Evolutionary conservation across 805 yeast species (phyloP).

Genomic region (Suhomyces faveliae): DNA sequence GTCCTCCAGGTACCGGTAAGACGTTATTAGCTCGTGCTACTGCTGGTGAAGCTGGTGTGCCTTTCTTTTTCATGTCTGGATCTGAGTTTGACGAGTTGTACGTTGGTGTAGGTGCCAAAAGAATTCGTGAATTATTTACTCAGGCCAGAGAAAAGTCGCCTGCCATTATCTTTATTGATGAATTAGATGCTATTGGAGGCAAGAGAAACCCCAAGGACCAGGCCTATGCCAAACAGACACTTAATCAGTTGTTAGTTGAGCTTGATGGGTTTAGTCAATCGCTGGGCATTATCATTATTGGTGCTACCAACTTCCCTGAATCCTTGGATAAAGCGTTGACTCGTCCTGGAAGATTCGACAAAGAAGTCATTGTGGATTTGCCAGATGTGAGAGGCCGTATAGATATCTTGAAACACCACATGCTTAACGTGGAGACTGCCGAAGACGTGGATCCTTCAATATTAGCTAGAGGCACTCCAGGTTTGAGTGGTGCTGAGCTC

Average conservation of each 20-base stretch:
- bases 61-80: constrained; percentile 97
- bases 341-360: constrained; percentile 97
- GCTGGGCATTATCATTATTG: constrained; percentile 91
- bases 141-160: constrained; percentile 96
- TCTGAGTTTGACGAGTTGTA: constrained; percentile 97
- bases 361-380: constrained; percentile 88
- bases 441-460: constrained; percentile 83
- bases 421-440: constrained; percentile 85
- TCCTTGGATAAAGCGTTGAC: constrained; percentile 94
- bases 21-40: constrained; percentile 95
- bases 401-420: constrained; percentile 86
- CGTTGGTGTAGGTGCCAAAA: constrained; percentile 98
- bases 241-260: constrained; percentile 93
- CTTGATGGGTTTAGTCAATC: constrained; percentile 93
- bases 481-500: constrained; percentile 96
- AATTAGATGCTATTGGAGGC: constrained; percentile 98
- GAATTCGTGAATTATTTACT: constrained; percentile 89
- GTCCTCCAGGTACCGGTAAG: constrained; percentile 99
- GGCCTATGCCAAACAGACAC: constrained; percentile 96
- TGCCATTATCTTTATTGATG: constrained; percentile 95
- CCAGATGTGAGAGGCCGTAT: constrained; percentile 98
- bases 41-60: constrained; percentile 99
- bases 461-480: constrained; percentile 96
- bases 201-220: constrained; percentile 96
- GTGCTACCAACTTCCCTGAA: constrained; percentile 98